Conservation (phyloP, 2,329 filamentous ascomycete species). For the Leptographium wingfieldii region DNA sequence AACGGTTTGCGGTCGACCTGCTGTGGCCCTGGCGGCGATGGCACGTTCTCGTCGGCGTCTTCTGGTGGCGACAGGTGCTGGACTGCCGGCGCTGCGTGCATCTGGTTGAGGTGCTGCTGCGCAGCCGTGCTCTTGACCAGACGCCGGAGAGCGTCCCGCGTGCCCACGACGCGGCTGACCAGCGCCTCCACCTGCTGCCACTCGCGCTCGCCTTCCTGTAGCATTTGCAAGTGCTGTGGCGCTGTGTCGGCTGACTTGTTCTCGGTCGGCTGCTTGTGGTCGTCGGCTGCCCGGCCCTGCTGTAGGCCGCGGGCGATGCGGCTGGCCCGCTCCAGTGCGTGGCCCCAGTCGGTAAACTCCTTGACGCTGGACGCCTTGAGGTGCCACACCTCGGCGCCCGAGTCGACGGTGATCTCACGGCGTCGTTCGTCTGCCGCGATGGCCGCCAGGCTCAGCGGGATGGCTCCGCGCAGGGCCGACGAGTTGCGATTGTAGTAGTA, state of each 20-base stretch:
- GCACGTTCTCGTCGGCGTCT: conserved; percentile 35
- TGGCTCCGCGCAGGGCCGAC: conserved; percentile 79
- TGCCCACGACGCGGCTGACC: conserved; percentile 75
- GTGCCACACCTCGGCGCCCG: conserved; percentile 95
- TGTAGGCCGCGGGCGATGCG: conserved; percentile 47
- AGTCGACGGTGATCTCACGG: conserved; percentile 91
- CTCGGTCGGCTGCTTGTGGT: neutral
- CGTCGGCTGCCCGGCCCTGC: neutral
- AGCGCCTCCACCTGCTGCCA: conserved; percentile 80
- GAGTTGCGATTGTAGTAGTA: conserved; percentile 95
- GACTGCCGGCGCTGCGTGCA: neutral
- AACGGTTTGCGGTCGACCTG: conserved; percentile 57
- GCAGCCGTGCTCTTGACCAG: conserved; percentile 75
- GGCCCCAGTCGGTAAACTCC: conserved; percentile 81
- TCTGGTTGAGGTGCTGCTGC: conserved; percentile 30
- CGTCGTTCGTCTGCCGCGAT: conserved; percentile 81
- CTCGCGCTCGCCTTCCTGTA: conserved; percentile 54
- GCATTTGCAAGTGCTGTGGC: neutral
- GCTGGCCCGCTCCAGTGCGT: conserved; percentile 72
- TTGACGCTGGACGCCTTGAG: conserved; percentile 68
- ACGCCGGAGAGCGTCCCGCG: conserved; percentile 74
- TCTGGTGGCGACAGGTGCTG: conserved; percentile 20
- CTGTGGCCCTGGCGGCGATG: conserved; percentile 12
- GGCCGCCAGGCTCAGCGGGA: conserved; percentile 81
- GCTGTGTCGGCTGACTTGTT: neutral